Evolutionary conservation across 805 yeast genomes (phyloP).

Genomic region (Zygotorulaspora chibaensis): DNA sequence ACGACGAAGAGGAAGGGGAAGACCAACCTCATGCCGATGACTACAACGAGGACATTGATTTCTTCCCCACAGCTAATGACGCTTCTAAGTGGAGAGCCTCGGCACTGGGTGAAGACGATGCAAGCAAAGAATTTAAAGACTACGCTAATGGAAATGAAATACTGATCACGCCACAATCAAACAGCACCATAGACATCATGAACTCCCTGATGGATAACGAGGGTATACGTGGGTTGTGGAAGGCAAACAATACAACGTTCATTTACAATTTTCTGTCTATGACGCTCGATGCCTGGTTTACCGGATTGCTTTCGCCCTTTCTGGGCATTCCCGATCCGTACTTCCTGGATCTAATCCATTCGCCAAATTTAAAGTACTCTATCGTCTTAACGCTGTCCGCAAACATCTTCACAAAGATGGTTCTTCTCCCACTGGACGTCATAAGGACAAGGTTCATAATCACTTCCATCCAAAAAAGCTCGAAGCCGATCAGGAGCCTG

Average conservation of each 20-base stretch:
- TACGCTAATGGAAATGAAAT: slow-evolving; percentile 7
- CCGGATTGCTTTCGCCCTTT: slow-evolving; percentile 80
- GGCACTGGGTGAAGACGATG: slow-evolving; percentile 40
- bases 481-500: slow-evolving; percentile 52
- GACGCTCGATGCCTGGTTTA: slow-evolving; percentile 86
- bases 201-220: slow-evolving; percentile 61
- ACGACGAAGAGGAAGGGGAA: slow-evolving; percentile 7
- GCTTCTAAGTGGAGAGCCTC: slow-evolving; percentile 15
- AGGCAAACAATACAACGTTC: slow-evolving; percentile 76
- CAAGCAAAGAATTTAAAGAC: slow-evolving; percentile 30
- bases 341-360: slow-evolving; percentile 75
- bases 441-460: slow-evolving; percentile 74
- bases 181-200: slow-evolving; percentile 62
- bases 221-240: slow-evolving; percentile 66
- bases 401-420: slow-evolving; percentile 63
- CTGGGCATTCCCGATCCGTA: slow-evolving; percentile 84
- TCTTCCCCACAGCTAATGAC: slow-evolving; percentile 16
- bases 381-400: slow-evolving; percentile 65
- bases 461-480: slow-evolving; percentile 47
- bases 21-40: slow-evolving; percentile 19
- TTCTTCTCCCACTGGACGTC: slow-evolving; percentile 76
- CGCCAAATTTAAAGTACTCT: slow-evolving; percentile 70
- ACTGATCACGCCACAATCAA: slow-evolving; percentile 50
- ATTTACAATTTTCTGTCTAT: slow-evolving; percentile 67
- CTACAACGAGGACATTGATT: slow-evolving; percentile 24